phyloP scores from a whole-genome alignment of 164 flowering plant genomes.

The Sextonia rubra region DNA sequence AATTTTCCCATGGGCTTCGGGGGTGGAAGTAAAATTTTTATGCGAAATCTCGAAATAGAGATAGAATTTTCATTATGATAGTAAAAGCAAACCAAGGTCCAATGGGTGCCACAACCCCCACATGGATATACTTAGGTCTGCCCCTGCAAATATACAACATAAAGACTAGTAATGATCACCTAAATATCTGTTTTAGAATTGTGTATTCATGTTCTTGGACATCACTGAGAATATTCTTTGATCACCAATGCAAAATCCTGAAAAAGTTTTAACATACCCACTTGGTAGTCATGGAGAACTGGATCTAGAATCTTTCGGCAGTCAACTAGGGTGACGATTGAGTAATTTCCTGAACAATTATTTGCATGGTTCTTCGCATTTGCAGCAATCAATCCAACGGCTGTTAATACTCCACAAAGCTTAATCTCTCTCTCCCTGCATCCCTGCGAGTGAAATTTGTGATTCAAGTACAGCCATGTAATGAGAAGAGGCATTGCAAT shows the following conservation, averaged over 20 bases:
- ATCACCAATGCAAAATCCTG: not conserved
- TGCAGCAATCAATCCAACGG: constrained; percentile 70
- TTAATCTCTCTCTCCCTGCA: constrained; percentile 66
- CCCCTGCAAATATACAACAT: too few species aligned
- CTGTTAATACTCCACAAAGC: constrained; percentile 56
- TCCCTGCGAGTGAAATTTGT: constrained; percentile 32
- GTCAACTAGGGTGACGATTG: constrained; percentile 58
- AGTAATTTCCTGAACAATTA: constrained; percentile 58
- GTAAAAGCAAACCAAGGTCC: too few species aligned
- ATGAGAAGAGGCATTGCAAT: too few species aligned
- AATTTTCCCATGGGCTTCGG: too few species aligned
- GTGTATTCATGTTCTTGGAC: too few species aligned
- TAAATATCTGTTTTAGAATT: too few species aligned
- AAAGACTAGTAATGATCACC: too few species aligned
- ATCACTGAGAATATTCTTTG: not conserved
- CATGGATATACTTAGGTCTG: too few species aligned
- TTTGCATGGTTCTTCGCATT: constrained; percentile 35
- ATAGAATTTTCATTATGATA: too few species aligned
- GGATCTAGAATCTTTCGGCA: constrained; percentile 82
- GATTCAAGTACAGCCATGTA: not conserved
- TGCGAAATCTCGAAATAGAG: too few species aligned
- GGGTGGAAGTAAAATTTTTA: too few species aligned
- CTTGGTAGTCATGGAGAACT: constrained; percentile 30
- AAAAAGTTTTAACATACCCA: constrained; percentile 32
- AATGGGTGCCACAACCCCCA: too few species aligned